These are phyloP conservation scores for Termitomyces heimii DNA, from an alignment of 768 basidiomycete species.

Conservation along the genomic window DNA sequence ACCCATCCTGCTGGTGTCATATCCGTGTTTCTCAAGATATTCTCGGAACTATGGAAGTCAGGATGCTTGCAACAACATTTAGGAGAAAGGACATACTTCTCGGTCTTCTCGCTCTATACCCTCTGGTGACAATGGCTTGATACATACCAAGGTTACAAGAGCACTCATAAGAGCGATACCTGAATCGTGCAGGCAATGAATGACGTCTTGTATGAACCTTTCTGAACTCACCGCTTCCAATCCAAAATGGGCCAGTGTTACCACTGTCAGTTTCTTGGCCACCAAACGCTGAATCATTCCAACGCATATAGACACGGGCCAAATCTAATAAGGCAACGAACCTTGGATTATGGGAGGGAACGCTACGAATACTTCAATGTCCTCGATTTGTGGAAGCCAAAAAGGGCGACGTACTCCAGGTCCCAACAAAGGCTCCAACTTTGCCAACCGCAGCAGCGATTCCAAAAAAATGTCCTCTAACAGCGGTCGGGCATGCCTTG, in stretches of 20 bases:
- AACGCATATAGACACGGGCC: too few relatives aligned
- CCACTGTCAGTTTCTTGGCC: constrained; percentile 43
- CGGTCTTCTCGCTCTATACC: constrained; percentile 61
- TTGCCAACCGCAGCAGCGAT: constrained; percentile 81
- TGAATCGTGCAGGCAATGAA: constrained; percentile 5
- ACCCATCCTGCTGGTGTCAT: constrained; percentile 43
- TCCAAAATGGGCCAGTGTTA: constrained; percentile 84
- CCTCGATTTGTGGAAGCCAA: background rate
- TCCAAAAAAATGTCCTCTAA: constrained; percentile 85
- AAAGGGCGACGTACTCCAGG: constrained; percentile 50
- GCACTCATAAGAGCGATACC: constrained; percentile 77
- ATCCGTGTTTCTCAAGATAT: constrained; percentile 75
- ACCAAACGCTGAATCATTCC: constrained; percentile 50
- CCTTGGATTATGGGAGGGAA: constrained; percentile 64
- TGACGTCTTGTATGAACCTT: background rate
- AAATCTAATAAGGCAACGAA: constrained; percentile 20
- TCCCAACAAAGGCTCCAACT: constrained; percentile 76
- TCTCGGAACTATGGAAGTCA: constrained; percentile 55
- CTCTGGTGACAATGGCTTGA: constrained; percentile 68
- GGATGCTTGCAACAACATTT: background rate
- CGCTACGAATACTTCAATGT: constrained; percentile 24
- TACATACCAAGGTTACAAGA: constrained; percentile 60
- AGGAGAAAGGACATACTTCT: background rate
- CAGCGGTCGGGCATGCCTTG: constrained; percentile 78
- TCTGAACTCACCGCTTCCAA: constrained; percentile 51